A percentile compares a stretch with the other conserved stretches of the same genome.
Evolutionary conservation across 2,329 filamentous ascomycete genomes (phyloP).

Genomic region (Botrytis pseudocinerea): DNA sequence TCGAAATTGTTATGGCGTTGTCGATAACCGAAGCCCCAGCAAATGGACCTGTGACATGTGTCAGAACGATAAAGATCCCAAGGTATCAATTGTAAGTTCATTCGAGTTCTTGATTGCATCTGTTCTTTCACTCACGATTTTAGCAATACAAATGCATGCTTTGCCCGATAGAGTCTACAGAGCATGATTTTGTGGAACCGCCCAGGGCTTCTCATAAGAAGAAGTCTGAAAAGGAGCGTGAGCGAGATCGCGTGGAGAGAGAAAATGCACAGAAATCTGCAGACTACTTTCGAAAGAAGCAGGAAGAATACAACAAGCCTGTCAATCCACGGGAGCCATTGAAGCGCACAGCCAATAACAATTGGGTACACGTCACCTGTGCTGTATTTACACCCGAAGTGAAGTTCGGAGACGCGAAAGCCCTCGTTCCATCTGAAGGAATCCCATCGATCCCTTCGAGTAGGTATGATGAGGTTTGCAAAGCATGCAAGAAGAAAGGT

Average conservation of each 20-base stretch:
- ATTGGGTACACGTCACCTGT: slow-evolving; percentile 96
- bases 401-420: slow-evolving; percentile 83
- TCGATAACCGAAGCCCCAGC: slow-evolving; percentile 61
- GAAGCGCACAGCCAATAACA: slow-evolving; percentile 93
- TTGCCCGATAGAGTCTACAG: slow-evolving; percentile 79
- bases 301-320: slow-evolving; percentile 82
- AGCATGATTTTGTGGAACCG: slow-evolving; percentile 80
- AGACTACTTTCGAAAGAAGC: slow-evolving; percentile 79
- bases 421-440: slow-evolving; percentile 83
- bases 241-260: slow-evolving; percentile 82
- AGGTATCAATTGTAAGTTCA: slow-evolving; percentile 78
- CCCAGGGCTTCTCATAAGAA: slow-evolving; percentile 80
- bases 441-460: slow-evolving; percentile 76
- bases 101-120: slow-evolving; percentile 27
- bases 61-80: slow-evolving; percentile 86
- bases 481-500: slow-evolving; percentile 71
- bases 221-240: slow-evolving; percentile 88
- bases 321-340: slow-evolving; percentile 83
- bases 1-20: slow-evolving; percentile 85
- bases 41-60: slow-evolving; percentile 99
- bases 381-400: slow-evolving; percentile 90
- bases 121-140: slow-evolving; percentile 34
- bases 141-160: slow-evolving; percentile 89
- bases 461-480: slow-evolving; percentile 72
- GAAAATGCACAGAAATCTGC: slow-evolving; percentile 78